Evolutionary conservation across 2,329 filamentous ascomycete genomes (phyloP).

Genomic region (Coccinonectria pachysandricola): DNA sequence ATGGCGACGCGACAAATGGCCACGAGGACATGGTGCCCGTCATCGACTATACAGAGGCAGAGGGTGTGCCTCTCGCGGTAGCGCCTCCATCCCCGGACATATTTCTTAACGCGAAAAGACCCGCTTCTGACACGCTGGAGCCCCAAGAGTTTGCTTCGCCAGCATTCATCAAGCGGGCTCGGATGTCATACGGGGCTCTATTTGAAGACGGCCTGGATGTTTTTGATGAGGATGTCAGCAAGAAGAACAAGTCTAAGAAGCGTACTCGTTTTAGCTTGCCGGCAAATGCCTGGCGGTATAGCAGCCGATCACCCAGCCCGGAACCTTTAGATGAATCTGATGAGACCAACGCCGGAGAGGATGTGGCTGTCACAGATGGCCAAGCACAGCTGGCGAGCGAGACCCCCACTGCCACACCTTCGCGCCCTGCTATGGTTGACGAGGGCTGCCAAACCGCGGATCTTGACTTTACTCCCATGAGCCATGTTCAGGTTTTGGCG

Average conservation of each 20-base stretch:
- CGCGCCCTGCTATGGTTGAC: constrained; percentile 23
- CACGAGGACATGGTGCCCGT: no score
- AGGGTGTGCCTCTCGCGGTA: constrained; percentile 6
- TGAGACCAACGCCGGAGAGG: constrained; percentile 6
- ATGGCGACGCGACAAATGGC: constrained; percentile 11
- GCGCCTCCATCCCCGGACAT: constrained; percentile 9
- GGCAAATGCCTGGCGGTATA: constrained; percentile 64
- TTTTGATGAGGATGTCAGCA: constrained; percentile 51
- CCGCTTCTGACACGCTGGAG: constrained; percentile 25
- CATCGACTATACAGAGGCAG: constrained; percentile 1
- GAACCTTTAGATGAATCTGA: constrained; percentile 33
- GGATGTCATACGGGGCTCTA: constrained; percentile 58
- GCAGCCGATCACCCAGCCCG: constrained; percentile 61
- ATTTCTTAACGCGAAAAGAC: constrained; percentile 22
- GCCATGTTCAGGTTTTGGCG: constrained; percentile 19
- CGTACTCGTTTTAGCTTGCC: constrained; percentile 57
- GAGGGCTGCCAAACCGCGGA: constrained; percentile 26
- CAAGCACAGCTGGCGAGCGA: constrained; percentile 6
- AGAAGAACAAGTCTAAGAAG: constrained; percentile 40
- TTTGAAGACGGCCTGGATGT: constrained; percentile 56
- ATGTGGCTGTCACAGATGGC: constrained; percentile 3
- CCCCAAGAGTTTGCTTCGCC: constrained; percentile 60
- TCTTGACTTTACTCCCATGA: constrained; percentile 17
- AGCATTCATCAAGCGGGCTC: constrained; percentile 64
- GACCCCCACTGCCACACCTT: constrained; percentile 10